These are phyloP conservation scores for Leptographium galeiforme DNA, from an alignment of 2,329 filamentous ascomycete genomes.

Conservation along the genomic window DNA sequence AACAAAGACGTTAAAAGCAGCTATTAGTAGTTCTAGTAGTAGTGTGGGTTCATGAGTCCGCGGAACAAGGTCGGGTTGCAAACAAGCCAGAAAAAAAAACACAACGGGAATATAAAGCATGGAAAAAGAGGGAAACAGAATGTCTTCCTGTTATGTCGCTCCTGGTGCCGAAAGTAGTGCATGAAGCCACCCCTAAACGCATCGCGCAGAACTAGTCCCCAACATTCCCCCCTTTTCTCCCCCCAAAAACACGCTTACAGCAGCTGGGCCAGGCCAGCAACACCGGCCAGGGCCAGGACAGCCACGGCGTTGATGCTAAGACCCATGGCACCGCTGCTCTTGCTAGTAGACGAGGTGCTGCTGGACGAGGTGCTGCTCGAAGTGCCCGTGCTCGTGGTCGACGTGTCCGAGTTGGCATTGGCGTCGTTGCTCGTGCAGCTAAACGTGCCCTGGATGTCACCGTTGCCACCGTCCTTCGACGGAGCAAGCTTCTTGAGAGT, in stretches of 20 bases:
- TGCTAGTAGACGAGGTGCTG: conserved; percentile 14
- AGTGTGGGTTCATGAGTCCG: not conserved
- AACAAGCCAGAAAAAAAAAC: conserved; percentile 1
- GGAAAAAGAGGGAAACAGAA: not conserved
- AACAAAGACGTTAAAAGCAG: conserved; percentile 1
- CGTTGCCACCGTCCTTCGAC: conserved; percentile 23
- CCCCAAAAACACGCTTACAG: conserved; percentile 26
- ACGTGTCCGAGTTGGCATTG: conserved; percentile 36
- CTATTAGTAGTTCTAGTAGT: conserved; percentile 11
- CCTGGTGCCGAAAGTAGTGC: not conserved
- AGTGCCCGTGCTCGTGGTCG: conserved; percentile 12
- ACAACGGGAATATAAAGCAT: not conserved
- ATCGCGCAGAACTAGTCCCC: not conserved
- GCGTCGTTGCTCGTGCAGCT: conserved; percentile 37
- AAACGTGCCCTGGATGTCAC: conserved; percentile 33
- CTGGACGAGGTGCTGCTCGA: conserved; percentile 13
- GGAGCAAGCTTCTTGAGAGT: conserved; percentile 33
- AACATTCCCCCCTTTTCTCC: not conserved
- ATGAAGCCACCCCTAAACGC: not conserved
- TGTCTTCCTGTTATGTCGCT: not conserved
- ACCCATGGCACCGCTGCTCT: conserved; percentile 26
- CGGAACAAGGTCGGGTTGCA: not conserved
- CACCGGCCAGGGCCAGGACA: conserved; percentile 28
- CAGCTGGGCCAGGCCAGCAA: conserved; percentile 31
- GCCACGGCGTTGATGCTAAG: conserved; percentile 32